These are phyloP conservation scores for Aquilaria yunnanensis DNA, from an alignment of 345 rosid species.

Conservation along the genomic window DNA sequence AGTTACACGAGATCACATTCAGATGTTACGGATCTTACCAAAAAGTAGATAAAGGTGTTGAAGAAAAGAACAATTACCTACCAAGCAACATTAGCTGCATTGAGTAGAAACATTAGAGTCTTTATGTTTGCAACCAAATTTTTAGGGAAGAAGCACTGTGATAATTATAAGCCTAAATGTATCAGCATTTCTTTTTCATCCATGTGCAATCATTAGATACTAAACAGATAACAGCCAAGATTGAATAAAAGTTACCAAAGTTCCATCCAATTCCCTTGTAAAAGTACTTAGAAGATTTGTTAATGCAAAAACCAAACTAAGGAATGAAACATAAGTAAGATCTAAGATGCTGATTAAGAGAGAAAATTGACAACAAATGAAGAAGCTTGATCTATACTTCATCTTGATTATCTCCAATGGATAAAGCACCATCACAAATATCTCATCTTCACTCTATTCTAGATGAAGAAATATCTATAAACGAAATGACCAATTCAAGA, in stretches of 20 bases:
- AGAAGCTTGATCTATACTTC: constrained; percentile 34
- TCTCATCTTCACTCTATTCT: constrained; percentile 86
- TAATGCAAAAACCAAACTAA: constrained; percentile 14
- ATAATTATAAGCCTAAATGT: not conserved
- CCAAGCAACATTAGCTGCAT: constrained; percentile 81
- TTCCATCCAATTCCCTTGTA: constrained; percentile 64
- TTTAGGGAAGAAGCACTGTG: constrained; percentile 89
- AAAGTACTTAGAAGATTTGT: constrained; percentile 63
- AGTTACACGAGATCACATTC: not conserved
- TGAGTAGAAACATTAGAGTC: constrained; percentile 75
- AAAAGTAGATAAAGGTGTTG: not conserved
- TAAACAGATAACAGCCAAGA: constrained; percentile 3
- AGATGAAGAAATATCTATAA: constrained; percentile 75
- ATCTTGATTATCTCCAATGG: constrained; percentile 59
- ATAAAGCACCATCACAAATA: constrained; percentile 94
- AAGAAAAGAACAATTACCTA: constrained; percentile 39
- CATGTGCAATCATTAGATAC: not conserved
- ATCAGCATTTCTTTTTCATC: not conserved
- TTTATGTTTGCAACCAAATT: constrained; percentile 53
- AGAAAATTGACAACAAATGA: too few relatives aligned
- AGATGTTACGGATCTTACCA: not conserved
- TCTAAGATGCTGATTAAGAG: too few relatives aligned
- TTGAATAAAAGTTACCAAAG: constrained; percentile 48
- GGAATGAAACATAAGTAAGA: not conserved
- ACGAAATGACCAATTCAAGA: not conserved